phyloP scores from a whole-genome alignment of 495 filamentous ascomycete species.

The Annulohypoxylon nitens region DNA sequence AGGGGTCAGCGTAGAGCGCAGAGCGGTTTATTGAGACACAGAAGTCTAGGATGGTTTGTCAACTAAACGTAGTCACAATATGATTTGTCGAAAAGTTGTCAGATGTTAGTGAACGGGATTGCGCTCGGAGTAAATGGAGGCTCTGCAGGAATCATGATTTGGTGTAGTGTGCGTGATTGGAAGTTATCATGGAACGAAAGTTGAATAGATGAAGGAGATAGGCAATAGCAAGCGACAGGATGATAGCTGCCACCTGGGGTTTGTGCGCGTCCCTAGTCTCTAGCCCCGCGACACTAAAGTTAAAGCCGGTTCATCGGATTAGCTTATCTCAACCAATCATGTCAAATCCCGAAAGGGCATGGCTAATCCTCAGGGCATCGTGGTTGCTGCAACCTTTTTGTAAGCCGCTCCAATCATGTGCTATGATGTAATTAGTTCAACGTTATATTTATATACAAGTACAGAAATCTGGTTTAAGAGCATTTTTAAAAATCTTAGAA shows the following conservation, averaged over 20 bases:
- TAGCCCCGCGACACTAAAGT: constrained; percentile 39
- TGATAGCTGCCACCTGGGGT: constrained; percentile 15
- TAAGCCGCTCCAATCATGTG: background rate
- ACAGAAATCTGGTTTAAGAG: background rate
- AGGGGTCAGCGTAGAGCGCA: background rate
- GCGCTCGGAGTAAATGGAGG: background rate
- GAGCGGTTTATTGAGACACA: constrained; percentile 6
- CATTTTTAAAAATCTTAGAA: background rate
- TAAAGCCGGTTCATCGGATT: constrained; percentile 31
- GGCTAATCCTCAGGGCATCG: constrained; percentile 29
- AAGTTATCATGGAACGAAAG: constrained; percentile 23
- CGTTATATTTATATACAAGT: background rate
- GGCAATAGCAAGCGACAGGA: constrained; percentile 13
- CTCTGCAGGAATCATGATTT: background rate
- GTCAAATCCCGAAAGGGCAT: constrained; percentile 28
- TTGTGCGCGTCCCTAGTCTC: constrained; percentile 29
- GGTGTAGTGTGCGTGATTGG: background rate
- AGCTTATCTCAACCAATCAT: constrained; percentile 33
- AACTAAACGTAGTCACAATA: background rate
- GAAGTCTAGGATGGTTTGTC: background rate
- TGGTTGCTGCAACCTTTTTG: background rate
- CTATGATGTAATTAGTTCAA: background rate
- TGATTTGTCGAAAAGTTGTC: background rate
- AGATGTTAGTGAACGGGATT: background rate
- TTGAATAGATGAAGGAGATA: constrained; percentile 8